phyloP scores from a whole-genome alignment of 2,329 filamentous ascomycete species.

The Curvularia eragrostidis region DNA sequence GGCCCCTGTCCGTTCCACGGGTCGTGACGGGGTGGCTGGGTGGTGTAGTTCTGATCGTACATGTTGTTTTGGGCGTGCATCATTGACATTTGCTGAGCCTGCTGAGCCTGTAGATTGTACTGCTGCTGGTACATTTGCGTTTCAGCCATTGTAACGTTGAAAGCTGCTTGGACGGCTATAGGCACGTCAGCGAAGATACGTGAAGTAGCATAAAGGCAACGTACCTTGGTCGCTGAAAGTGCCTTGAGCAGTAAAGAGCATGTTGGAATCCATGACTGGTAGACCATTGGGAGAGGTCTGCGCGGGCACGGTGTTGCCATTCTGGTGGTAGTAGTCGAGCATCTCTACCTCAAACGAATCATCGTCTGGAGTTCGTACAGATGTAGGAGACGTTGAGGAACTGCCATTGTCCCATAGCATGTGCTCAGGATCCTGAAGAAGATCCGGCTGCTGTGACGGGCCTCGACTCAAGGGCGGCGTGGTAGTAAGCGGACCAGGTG shows the following conservation, averaged over 20 bases:
- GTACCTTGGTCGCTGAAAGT: constrained; percentile 32
- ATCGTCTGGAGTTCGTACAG: constrained; percentile 45
- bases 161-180: constrained; percentile 35
- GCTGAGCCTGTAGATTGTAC: constrained; percentile 25
- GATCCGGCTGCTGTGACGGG: constrained; percentile 40
- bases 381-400: constrained; percentile 46
- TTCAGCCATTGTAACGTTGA: constrained; percentile 31
- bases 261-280: constrained; percentile 30
- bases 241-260: constrained; percentile 34
- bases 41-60: constrained; percentile 34
- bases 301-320: constrained; percentile 32
- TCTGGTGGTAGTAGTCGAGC: constrained; percentile 42
- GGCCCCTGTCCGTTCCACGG: constrained; percentile 45
- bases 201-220: constrained; percentile 7
- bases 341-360: constrained; percentile 44
- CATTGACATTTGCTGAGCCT: constrained; percentile 24
- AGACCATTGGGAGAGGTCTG: constrained; percentile 34
- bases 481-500: constrained; percentile 44
- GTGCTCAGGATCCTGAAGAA: constrained; percentile 39
- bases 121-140: constrained; percentile 32
- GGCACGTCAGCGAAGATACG: constrained; percentile 20
- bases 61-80: constrained; percentile 27
- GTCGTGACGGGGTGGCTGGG: constrained; percentile 36
- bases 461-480: constrained; percentile 43
- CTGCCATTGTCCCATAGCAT: constrained; percentile 44